Conservation (phyloP, 306 rosid genomes). For the Inga laurina region DNA sequence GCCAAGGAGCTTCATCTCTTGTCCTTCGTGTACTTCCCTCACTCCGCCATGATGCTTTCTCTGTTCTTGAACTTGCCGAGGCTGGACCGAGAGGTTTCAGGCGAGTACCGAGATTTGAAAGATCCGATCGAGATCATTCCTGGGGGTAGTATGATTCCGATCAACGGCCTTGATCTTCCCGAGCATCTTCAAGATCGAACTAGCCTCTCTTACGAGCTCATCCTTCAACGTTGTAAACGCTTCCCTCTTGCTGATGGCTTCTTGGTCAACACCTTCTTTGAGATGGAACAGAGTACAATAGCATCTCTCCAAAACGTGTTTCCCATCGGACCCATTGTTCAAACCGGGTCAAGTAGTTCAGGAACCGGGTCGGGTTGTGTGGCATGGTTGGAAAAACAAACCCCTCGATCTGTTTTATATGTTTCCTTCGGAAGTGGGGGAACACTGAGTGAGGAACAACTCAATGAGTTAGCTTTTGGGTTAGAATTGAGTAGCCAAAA, state of each 20-base stretch:
- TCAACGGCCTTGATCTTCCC: slow-evolving; percentile 35
- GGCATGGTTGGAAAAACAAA: slow-evolving; percentile 31
- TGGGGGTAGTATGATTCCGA: slow-evolving; percentile 21
- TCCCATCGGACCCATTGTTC: slow-evolving; percentile 28
- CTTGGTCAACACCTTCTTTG: slow-evolving; percentile 28
- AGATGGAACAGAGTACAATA: slow-evolving; percentile 6
- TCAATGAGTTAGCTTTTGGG: slow-evolving; percentile 38
- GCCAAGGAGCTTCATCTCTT: slow-evolving; percentile 28
- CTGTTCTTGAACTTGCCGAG: slow-evolving; percentile 27
- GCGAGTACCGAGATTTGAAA: slow-evolving; percentile 30
- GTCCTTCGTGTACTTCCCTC: slow-evolving; percentile 25
- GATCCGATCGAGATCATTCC: slow-evolving; percentile 32
- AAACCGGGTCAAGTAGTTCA: slow-evolving; percentile 6
- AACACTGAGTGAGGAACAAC: slow-evolving; percentile 23
- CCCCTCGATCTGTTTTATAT: slow-evolving; percentile 26
- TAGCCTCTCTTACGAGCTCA: slow-evolving; percentile 26
- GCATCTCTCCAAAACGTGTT: slow-evolving; percentile 10
- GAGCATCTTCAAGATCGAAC: slow-evolving; percentile 37
- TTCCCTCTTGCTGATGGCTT: slow-evolving; percentile 32
- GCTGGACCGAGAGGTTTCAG: slow-evolving; percentile 25
- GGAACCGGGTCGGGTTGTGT: slow-evolving; percentile 9
- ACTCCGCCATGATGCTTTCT: slow-evolving; percentile 13
- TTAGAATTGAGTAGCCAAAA: slow-evolving; percentile 34
- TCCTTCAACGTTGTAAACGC: slow-evolving; percentile 18
- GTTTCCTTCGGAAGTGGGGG: slow-evolving; percentile 45